A percentile compares a stretch with the other conserved stretches of the same genome.
These are phyloP conservation scores for Debaryomyces robertsiae DNA, from an alignment of 1,139 yeast genomes.

Conservation along the genomic window DNA sequence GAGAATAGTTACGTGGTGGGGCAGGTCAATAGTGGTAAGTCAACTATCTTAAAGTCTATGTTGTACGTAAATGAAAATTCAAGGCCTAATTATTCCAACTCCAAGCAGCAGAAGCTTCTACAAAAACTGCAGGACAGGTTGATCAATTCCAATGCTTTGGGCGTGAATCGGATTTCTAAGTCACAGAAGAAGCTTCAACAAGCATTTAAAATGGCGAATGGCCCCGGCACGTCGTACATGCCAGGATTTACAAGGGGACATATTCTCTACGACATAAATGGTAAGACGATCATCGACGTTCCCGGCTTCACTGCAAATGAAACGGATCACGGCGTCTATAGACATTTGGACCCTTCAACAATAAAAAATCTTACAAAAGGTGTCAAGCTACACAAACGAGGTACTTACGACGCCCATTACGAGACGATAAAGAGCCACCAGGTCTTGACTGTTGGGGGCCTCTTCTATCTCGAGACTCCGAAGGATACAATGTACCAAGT, in stretches of 20 bases:
- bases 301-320: slow-evolving; percentile 52
- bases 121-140: slow-evolving; percentile 23
- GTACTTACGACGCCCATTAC: slow-evolving; percentile 39
- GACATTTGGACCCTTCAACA: slow-evolving; percentile 28
- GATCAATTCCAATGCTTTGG: slow-evolving; percentile 14
- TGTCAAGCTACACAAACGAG: slow-evolving; percentile 32
- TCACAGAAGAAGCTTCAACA: slow-evolving; percentile 15
- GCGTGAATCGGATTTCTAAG: slow-evolving; percentile 13
- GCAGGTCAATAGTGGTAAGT: slow-evolving; percentile 75
- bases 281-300: slow-evolving; percentile 49
- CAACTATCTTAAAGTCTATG: slow-evolving; percentile 59
- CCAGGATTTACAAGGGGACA: slow-evolving; percentile 61
- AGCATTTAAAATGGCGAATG: slow-evolving; percentile 27
- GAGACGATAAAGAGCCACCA: slow-evolving; percentile 46
- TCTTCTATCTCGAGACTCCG: slow-evolving; percentile 51
- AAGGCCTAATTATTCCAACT: slow-evolving; percentile 13
- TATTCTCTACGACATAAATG: slow-evolving; percentile 34
- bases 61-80: slow-evolving; percentile 28
- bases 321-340: slow-evolving; percentile 31
- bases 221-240: slow-evolving; percentile 51
- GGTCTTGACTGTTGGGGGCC: slow-evolving; percentile 60
- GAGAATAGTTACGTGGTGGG: slow-evolving; percentile 64
- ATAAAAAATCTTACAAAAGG: slow-evolving; percentile 45
- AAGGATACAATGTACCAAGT: slow-evolving; percentile 45
- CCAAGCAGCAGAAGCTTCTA: slow-evolving; percentile 16